These are phyloP conservation scores for Clonostachys rosea DNA, from an alignment of 2,329 filamentous ascomycete genomes.

Conservation along the genomic window DNA sequence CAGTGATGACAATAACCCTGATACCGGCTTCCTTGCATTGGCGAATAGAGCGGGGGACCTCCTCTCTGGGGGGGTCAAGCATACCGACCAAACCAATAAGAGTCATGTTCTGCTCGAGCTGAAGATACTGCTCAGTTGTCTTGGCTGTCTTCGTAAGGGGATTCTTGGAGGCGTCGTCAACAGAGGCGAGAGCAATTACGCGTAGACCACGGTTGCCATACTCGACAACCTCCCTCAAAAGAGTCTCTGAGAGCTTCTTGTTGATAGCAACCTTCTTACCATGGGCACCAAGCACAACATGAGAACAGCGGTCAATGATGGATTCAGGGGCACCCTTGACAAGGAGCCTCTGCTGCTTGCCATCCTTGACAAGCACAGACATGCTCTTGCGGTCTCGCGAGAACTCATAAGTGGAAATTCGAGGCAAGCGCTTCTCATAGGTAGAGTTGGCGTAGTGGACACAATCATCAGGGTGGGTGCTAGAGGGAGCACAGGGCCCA, in stretches of 20 bases:
- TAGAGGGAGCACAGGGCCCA: slow-evolving; percentile 66
- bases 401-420: slow-evolving; percentile 90
- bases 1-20: slow-evolving; percentile 95
- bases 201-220: slow-evolving; percentile 92
- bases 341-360: slow-evolving; percentile 70
- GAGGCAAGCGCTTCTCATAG: slow-evolving; percentile 73
- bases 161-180: slow-evolving; percentile 70
- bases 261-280: slow-evolving; percentile 74
- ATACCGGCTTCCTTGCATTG: slow-evolving; percentile 93
- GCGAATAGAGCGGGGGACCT: slow-evolving; percentile 79
- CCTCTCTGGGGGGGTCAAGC: slow-evolving; percentile 92
- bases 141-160: slow-evolving; percentile 71
- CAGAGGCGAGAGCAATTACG: slow-evolving; percentile 86
- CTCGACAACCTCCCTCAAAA: slow-evolving; percentile 76
- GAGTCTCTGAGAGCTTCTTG: slow-evolving; percentile 61
- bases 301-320: slow-evolving; percentile 86
- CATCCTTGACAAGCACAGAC: slow-evolving; percentile 83
- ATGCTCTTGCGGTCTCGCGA: slow-evolving; percentile 98
- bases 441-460: slow-evolving; percentile 79
- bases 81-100: slow-evolving; percentile 91
- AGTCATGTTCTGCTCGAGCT: slow-evolving; percentile 91
- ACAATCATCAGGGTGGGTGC: slow-evolving; percentile 52
- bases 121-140: slow-evolving; percentile 75
- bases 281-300: slow-evolving; percentile 70
- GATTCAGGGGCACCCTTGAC: slow-evolving; percentile 97